Conservation (phyloP, 2,329 filamentous ascomycete species). For the Colletotrichum paranaense region DNA sequence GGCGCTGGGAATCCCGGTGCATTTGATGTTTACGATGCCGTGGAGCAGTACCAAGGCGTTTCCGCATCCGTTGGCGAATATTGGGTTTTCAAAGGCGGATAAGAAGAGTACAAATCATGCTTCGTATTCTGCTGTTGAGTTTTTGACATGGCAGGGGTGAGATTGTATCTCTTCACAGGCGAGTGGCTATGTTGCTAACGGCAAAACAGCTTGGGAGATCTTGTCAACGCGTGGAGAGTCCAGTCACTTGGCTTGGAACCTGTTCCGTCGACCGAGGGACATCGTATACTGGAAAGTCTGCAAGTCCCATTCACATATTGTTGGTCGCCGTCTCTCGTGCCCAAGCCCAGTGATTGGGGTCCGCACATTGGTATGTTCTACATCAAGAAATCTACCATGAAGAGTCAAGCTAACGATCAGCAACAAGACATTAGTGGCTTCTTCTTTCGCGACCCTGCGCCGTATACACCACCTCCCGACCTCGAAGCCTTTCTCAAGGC, state of each 20-base stretch:
- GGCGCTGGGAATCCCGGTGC: constrained; percentile 55
- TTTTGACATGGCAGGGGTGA: constrained; percentile 80
- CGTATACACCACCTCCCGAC: constrained; percentile 65
- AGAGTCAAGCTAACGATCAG: not conserved
- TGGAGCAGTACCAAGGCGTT: constrained; percentile 80
- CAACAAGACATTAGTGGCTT: constrained; percentile 67
- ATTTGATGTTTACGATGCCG: constrained; percentile 72
- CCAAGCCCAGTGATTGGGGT: constrained; percentile 75
- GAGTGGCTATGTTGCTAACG: not conserved
- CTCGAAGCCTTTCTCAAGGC: constrained; percentile 65
- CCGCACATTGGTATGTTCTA: constrained; percentile 66
- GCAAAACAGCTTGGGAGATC: constrained; percentile 66
- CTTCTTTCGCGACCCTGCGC: constrained; percentile 68
- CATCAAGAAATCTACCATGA: accelerated
- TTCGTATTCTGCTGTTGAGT: constrained; percentile 77
- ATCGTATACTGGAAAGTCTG: constrained; percentile 75
- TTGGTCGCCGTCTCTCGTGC: constrained; percentile 76
- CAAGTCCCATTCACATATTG: constrained; percentile 81
- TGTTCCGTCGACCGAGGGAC: constrained; percentile 77
- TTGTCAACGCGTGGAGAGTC: constrained; percentile 87
- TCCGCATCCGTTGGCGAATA: constrained; percentile 78
- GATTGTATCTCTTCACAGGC: not conserved
- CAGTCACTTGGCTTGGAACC: constrained; percentile 73
- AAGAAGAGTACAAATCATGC: constrained; percentile 74
- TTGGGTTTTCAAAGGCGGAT: constrained; percentile 63